phyloP scores from a whole-genome alignment of 2,329 filamentous ascomycete species.

The Fusarium vanettenii region DNA sequence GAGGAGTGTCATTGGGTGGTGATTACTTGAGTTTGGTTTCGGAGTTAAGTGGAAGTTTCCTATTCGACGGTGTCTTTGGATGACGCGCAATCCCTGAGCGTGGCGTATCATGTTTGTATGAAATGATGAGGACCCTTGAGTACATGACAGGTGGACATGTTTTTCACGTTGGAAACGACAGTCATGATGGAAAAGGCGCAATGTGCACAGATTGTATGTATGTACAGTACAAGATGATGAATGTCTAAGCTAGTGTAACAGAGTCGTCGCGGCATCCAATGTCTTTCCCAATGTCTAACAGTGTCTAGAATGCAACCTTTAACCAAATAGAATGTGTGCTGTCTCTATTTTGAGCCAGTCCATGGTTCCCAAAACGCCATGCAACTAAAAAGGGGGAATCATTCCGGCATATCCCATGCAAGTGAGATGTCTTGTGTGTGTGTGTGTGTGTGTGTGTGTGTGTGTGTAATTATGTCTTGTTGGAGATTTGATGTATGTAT shows the following conservation, averaged over 20 bases:
- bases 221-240: neutral
- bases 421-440: neutral
- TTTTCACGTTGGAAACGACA: neutral
- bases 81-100: conserved; percentile 8
- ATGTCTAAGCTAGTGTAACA: neutral
- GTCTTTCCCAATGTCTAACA: neutral
- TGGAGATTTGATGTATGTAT: neutral
- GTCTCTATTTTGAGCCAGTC: neutral
- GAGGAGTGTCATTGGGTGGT: neutral
- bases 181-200: neutral
- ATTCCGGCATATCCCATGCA: conserved; percentile 27
- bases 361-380: conserved; percentile 23
- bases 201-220: neutral
- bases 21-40: neutral
- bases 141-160: neutral
- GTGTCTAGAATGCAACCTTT: neutral
- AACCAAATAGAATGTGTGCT: neutral
- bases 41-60: neutral
- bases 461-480: neutral
- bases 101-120: neutral
- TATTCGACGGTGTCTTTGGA: neutral
- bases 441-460: neutral
- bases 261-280: neutral
- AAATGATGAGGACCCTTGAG: neutral
- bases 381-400: conserved; percentile 31